Evolutionary conservation across 495 filamentous ascomycete genomes (phyloP).

Genomic region (Hypoxylon rickii): DNA sequence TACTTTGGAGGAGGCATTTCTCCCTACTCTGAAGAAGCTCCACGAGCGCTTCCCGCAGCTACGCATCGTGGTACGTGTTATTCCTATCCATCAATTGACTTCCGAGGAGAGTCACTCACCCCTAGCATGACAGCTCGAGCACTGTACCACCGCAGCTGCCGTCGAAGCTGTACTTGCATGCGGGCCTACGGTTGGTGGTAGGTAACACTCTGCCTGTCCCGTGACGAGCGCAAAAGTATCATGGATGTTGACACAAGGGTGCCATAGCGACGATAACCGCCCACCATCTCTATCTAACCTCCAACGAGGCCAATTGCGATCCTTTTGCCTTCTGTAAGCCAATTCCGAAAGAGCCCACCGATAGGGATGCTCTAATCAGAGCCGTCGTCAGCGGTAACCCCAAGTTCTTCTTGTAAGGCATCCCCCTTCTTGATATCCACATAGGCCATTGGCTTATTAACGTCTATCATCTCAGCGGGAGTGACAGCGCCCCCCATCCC

Average conservation of each 20-base stretch:
- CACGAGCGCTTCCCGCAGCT: constrained; percentile 77
- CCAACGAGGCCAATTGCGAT: constrained; percentile 75
- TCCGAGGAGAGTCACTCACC: constrained; percentile 42
- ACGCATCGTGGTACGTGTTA: constrained; percentile 62
- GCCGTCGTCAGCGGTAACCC: constrained; percentile 67
- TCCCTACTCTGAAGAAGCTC: constrained; percentile 73
- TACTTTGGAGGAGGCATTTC: constrained; percentile 79
- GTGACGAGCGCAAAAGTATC: neutral
- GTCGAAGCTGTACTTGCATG: constrained; percentile 75
- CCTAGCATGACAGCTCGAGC: constrained; percentile 53
- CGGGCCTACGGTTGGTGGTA: constrained; percentile 74
- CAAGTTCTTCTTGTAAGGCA: constrained; percentile 78
- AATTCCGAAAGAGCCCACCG: constrained; percentile 71
- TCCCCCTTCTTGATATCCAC: constrained; percentile 12
- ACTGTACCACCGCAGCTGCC: constrained; percentile 84
- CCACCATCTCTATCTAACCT: constrained; percentile 79
- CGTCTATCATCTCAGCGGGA: constrained; percentile 39
- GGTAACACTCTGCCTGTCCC: constrained; percentile 6
- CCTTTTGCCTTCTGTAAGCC: constrained; percentile 89
- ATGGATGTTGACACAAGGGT: neutral
- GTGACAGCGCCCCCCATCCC: constrained; percentile 78
- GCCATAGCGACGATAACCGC: constrained; percentile 52
- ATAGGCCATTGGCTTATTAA: neutral
- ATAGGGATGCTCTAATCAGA: constrained; percentile 74
- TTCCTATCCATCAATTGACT: neutral